Conservation (phyloP, 2,329 filamentous ascomycete genomes). For the Blastomyces parvus region DNA sequence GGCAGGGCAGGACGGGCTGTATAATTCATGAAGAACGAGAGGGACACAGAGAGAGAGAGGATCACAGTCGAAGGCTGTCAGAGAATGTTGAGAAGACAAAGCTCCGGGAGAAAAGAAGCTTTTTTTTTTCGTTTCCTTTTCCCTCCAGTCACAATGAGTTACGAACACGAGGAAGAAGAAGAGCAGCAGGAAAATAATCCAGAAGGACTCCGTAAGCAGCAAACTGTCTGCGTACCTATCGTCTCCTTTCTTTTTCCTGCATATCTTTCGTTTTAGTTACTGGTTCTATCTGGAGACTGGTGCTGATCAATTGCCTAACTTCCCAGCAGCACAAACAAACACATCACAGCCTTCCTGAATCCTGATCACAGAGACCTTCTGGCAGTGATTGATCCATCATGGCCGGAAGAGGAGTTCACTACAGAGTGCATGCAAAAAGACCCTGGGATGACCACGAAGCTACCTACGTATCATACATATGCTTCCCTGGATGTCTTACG, state of each 20-base stretch:
- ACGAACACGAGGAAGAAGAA: too few species aligned
- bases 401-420: not conserved
- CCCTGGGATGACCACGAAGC: not conserved
- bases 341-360: not conserved
- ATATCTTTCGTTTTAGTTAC: not conserved
- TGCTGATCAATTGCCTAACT: not conserved
- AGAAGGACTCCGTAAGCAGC: not conserved
- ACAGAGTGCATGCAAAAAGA: not conserved
- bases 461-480: not conserved
- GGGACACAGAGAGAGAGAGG: too few species aligned
- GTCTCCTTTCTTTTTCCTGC: not conserved
- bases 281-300: not conserved
- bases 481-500: too few species aligned
- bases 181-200: not conserved
- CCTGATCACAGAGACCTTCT: not conserved
- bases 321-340: not conserved
- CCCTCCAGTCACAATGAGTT: too few species aligned
- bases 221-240: not conserved
- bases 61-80: too few species aligned
- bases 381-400: not conserved
- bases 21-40: too few species aligned
- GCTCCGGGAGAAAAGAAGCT: not conserved
- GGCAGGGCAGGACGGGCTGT: too few species aligned
- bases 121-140: too few species aligned
- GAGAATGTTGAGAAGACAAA: too few species aligned